Conservation (phyloP, 768 basidiomycete species). For the Psilocybe tampanensis region DNA sequence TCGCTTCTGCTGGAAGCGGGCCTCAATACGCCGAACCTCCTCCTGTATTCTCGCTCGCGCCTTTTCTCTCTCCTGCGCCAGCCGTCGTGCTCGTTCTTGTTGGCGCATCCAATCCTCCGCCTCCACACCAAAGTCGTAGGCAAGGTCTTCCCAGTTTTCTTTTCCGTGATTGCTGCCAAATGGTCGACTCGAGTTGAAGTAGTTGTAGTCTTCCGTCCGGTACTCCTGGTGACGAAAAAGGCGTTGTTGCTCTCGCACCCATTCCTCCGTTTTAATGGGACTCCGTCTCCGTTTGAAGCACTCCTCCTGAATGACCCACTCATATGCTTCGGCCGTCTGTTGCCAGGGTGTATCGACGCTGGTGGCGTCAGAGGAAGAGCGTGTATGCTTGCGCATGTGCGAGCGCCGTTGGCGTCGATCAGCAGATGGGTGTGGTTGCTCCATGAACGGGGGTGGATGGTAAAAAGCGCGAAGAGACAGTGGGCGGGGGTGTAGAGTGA, state of each 20-base stretch:
- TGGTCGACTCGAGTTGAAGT: constrained; percentile 3
- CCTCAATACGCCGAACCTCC: constrained; percentile 57
- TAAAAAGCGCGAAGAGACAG: background rate
- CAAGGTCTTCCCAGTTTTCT: constrained; percentile 54
- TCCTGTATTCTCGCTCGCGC: constrained; percentile 51
- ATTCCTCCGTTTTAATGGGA: constrained; percentile 58
- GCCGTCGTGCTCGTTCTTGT: constrained; percentile 46
- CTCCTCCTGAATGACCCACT: constrained; percentile 59
- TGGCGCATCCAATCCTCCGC: constrained; percentile 55
- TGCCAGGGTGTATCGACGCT: constrained; percentile 34
- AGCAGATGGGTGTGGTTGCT: constrained; percentile 4
- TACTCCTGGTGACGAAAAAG: constrained; percentile 25
- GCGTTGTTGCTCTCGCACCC: constrained; percentile 65
- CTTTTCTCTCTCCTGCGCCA: constrained; percentile 47
- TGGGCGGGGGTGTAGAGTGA: background rate
- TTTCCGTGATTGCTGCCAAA: constrained; percentile 26
- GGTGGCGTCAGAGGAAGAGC: constrained; percentile 8
- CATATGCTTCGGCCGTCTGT: constrained; percentile 39
- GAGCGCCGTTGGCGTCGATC: constrained; percentile 4
- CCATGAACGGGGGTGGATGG: background rate
- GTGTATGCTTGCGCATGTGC: constrained; percentile 10
- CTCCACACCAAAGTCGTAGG: constrained; percentile 53
- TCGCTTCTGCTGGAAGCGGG: constrained; percentile 48
- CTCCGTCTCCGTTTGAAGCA: constrained; percentile 41
- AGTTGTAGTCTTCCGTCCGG: background rate